A percentile compares a stretch with the other conserved stretches of the same genome.
phyloP scores from a whole-genome alignment of 805 yeast genomes.

The Henningerozyma blattae region DNA sequence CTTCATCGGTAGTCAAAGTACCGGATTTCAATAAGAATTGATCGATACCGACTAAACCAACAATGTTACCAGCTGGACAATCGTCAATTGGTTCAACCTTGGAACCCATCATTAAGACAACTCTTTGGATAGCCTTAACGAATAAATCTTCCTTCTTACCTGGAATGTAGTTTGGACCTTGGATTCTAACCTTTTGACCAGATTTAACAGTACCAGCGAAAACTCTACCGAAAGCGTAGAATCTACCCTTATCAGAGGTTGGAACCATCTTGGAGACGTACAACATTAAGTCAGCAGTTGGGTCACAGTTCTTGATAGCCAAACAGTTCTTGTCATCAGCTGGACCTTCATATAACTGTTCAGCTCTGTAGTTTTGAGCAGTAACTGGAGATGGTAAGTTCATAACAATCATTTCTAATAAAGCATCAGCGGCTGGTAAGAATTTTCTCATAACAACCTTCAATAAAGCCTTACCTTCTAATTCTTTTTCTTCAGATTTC shows the following conservation, averaged over 20 bases:
- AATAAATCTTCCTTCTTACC: conserved; percentile 96
- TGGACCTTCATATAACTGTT: conserved; percentile 98
- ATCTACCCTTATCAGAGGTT: conserved; percentile 99
- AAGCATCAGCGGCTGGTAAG: conserved; percentile 99
- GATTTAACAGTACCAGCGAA: conserved; percentile 98
- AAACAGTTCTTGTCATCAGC: conserved; percentile 75
- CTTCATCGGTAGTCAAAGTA: conserved; percentile 92
- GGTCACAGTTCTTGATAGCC: conserved; percentile 96
- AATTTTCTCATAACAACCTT: conserved; percentile 98
- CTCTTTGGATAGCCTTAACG: conserved; percentile 95
- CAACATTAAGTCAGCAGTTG: conserved; percentile 93
- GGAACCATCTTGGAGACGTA: conserved; percentile 99
- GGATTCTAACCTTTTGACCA: conserved; percentile 98
- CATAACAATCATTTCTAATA: conserved; percentile 93
- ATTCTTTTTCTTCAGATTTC: conserved; percentile 93
- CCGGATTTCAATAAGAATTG: conserved; percentile 98
- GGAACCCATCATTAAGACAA: conserved; percentile 99
- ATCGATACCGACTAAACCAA: conserved; percentile 98
- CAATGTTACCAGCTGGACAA: conserved; percentile 99
- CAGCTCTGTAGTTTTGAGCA: conserved; percentile 98
- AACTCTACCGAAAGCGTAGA: conserved; percentile 99
- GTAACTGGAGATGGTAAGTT: conserved; percentile 99
- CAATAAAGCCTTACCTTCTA: conserved; percentile 95
- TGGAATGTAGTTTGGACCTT: conserved; percentile 98
- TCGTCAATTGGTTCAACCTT: conserved; percentile 93